Evolutionary conservation across 768 basidiomycete genomes (phyloP).

Genomic region (Galerina marginata): DNA sequence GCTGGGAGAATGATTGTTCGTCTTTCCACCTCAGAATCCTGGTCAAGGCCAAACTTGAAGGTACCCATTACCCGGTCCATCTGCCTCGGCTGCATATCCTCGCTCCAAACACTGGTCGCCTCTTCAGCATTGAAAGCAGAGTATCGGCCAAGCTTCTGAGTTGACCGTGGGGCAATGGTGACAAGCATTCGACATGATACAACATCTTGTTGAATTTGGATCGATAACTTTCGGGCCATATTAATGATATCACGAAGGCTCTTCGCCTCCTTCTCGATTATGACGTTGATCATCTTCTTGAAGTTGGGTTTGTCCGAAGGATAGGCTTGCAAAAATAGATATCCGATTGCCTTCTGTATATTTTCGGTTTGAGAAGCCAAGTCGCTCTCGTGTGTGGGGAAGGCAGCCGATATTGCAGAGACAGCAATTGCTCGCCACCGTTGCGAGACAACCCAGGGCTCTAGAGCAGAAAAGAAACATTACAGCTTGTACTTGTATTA

Average conservation of each 20-base stretch:
- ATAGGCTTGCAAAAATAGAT: background rate
- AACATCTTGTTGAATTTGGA: background rate
- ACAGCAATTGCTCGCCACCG: constrained; percentile 15
- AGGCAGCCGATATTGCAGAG: background rate
- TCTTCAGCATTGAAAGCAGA: background rate
- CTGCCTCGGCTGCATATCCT: background rate
- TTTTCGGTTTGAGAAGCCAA: background rate
- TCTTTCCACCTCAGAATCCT: constrained; percentile 2
- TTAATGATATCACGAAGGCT: background rate
- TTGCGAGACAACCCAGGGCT: background rate
- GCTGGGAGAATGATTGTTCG: constrained; percentile 1
- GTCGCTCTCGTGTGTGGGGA: background rate
- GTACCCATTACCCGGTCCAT: constrained; percentile 11
- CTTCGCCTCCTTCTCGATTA: background rate
- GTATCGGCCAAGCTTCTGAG: background rate
- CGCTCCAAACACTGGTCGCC: constrained; percentile 2
- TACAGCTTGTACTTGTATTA: background rate
- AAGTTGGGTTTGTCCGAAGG: background rate
- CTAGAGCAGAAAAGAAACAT: background rate
- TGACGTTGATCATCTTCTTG: background rate
- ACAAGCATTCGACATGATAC: background rate
- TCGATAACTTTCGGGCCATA: background rate
- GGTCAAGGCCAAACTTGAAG: constrained; percentile 13
- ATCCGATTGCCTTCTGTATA: background rate
- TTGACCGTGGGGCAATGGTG: background rate